These are phyloP conservation scores for Sporothrix humicola DNA, from an alignment of 2,329 filamentous ascomycete species.

Conservation along the genomic window DNA sequence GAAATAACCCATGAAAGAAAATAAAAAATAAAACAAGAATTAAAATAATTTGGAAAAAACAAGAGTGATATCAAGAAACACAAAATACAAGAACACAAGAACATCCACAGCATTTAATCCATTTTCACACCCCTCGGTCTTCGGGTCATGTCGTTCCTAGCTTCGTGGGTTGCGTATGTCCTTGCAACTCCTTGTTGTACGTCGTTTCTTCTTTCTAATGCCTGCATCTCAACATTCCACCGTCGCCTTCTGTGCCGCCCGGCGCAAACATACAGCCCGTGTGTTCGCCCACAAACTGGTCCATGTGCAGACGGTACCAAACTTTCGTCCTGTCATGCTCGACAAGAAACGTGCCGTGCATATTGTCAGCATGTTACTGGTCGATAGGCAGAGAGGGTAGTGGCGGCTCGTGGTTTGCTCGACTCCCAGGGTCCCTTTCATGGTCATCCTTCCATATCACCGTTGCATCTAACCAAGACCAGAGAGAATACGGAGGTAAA, in stretches of 20 bases:
- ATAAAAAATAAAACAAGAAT: too few species aligned
- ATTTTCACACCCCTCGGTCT: neutral
- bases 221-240: neutral
- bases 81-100: too few species aligned
- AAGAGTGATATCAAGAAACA: too few species aligned
- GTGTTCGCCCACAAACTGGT: too few species aligned
- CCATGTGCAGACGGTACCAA: neutral
- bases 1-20: too few species aligned
- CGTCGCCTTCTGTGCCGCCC: conserved; percentile 11
- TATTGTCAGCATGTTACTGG: conserved; percentile 17
- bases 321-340: neutral
- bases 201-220: neutral
- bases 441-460: neutral
- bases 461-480: conserved; percentile 4
- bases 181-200: neutral
- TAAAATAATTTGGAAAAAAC: too few species aligned
- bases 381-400: neutral
- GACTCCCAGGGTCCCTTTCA: neutral
- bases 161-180: neutral
- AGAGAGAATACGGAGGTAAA: neutral
- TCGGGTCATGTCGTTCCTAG: conserved; percentile 4
- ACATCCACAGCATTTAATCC: neutral
- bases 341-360: neutral
- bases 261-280: too few species aligned
- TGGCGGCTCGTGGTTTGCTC: neutral